phyloP scores from a whole-genome alignment of 179 eudicot genomes.

The Spinacia oleracea region DNA sequence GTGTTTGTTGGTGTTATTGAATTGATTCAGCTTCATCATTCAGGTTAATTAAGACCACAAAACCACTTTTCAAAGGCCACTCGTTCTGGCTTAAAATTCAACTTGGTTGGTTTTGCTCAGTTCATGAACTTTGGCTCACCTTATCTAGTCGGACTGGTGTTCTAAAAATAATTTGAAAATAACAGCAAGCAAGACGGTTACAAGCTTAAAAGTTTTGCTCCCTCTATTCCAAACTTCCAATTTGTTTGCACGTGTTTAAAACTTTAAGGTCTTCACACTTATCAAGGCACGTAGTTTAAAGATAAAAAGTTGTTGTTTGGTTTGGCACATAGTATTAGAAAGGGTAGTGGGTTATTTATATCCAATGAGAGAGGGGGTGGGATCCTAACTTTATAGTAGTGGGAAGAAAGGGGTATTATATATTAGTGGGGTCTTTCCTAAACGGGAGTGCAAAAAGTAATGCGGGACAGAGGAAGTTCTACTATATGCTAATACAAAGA shows the following conservation, averaged over 20 bases:
- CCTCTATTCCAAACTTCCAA: neutral
- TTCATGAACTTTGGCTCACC: neutral
- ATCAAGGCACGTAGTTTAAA: too few species aligned
- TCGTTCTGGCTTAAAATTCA: neutral
- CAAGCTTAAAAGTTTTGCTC: neutral
- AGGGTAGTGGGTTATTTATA: neutral
- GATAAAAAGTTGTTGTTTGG: too few species aligned
- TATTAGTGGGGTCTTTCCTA: too few species aligned
- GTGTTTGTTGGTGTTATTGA: neutral
- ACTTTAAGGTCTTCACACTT: neutral
- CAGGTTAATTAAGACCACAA: too few species aligned
- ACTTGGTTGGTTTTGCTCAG: neutral
- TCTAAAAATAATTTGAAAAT: neutral
- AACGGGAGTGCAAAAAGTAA: too few species aligned
- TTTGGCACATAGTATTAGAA: too few species aligned
- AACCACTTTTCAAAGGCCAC: neutral
- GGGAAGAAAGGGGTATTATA: too few species aligned
- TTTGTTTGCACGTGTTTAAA: neutral
- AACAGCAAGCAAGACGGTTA: neutral
- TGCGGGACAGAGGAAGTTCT: neutral
- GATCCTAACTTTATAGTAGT: too few species aligned
- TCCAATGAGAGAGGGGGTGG: too few species aligned
- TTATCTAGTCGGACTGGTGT: neutral
- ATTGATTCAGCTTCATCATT: neutral
- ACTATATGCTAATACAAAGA: neutral